phyloP scores from a whole-genome alignment of 139 green algal species.

The Picochlorum sp. region DNA sequence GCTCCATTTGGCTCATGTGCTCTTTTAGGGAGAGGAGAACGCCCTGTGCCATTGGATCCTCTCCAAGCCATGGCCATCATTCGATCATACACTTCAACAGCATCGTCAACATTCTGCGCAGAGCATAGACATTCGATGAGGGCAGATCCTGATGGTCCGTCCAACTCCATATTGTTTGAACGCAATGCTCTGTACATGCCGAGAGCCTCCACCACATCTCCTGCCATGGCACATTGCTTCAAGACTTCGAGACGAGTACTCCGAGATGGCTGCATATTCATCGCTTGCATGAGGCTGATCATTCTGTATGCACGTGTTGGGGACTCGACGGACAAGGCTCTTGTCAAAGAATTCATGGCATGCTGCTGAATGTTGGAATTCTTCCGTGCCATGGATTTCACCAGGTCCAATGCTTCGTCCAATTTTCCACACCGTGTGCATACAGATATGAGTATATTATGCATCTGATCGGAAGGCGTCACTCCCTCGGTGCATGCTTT shows the following conservation, averaged over 20 bases:
- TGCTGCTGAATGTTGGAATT: slow-evolving; percentile 38
- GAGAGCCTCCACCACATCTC: slow-evolving; percentile 10
- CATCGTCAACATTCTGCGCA: slow-evolving; percentile 25
- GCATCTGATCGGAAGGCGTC: slow-evolving; percentile 38
- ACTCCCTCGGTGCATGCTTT: slow-evolving; percentile 36
- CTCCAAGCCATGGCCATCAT: slow-evolving; percentile 27
- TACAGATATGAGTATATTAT: slow-evolving; percentile 47
- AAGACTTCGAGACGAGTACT: slow-evolving; percentile 39
- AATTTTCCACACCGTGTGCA: slow-evolving; percentile 35
- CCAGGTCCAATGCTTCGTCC: slow-evolving; percentile 50
- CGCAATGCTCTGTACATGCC: slow-evolving; percentile 17
- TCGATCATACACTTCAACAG: slow-evolving; percentile 36
- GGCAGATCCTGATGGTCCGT: slow-evolving; percentile 25
- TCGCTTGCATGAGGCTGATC: slow-evolving; percentile 37
- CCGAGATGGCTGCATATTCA: slow-evolving; percentile 16
- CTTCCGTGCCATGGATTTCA: slow-evolving; percentile 43
- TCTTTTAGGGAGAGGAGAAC: slow-evolving; percentile 14
- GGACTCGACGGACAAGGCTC: slow-evolving; percentile 21
- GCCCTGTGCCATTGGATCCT: background rate
- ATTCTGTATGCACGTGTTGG: slow-evolving; percentile 38
- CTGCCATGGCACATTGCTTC: slow-evolving; percentile 22
- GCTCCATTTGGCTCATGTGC: slow-evolving; percentile 25
- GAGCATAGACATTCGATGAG: slow-evolving; percentile 44
- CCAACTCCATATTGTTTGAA: slow-evolving; percentile 14
- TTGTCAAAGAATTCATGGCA: slow-evolving; percentile 45